Evolutionary conservation across 2,329 filamentous ascomycete species (phyloP), one percentile per base, ranked within the genome.

Genomic region (Claviceps digitariae): DNA sequence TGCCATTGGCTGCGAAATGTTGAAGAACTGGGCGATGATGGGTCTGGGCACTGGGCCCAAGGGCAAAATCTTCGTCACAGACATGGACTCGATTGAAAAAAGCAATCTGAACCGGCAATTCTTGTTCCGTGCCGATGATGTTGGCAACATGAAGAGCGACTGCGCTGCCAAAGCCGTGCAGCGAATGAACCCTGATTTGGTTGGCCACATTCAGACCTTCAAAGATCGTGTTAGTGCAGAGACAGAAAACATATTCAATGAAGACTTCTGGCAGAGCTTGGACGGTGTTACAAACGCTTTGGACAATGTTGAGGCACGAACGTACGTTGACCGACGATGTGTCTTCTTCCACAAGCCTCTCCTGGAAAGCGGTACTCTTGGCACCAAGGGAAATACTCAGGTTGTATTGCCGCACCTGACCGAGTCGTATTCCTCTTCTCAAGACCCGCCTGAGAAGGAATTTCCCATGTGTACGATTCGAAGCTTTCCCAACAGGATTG

Each of bases 21-120:
- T 98, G 60, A 98, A 98, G 81, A 97, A 97, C 70, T 98, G 93
- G 90, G 91, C 94, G 38, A 94, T 98, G 90, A 95, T 97, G 67
- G 93, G 93, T 60, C 76, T 98, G 31, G 91, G 86, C 46, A 87
- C 87, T 47, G 93, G 93, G 4, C 87, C 89, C 3, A 80, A 90
- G 49, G 93, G 93, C 62, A 86, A 86, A 69, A 94, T 98, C 63
- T 88, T 75, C 55, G 87, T 98, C 50, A 97, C 94, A 15, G 93
- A 98, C 67, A 97, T 95, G 83, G 93, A 98, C 65, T 90, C 90
- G 52, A 98, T 98, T 61, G 93, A 98, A 73, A 95, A 91, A 80
- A 97, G 91, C 74, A 98, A 98, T 67, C 76, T 98, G 51, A 98
- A 98, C 74, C 81, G 93, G 45, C 93, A 98, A 64, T 98, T 98